Base-by-base conservation (phyloP, 768 basidiomycete species). In the Tylopilus cervinicoccineus region DNA sequence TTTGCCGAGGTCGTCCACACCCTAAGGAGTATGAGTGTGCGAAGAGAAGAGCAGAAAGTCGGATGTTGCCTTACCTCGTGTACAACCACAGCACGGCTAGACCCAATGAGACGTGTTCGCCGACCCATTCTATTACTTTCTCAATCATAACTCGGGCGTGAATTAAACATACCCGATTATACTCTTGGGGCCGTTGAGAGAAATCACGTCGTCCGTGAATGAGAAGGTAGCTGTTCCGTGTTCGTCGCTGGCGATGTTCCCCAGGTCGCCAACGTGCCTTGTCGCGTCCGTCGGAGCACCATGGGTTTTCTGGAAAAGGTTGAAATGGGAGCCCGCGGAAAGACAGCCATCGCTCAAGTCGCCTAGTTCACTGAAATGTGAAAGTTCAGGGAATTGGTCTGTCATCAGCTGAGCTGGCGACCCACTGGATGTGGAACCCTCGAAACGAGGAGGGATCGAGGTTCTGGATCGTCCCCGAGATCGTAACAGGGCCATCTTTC, bases 401-500 rank as follows among this genome's bases (percentile, higher is more conserved):
- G 24, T 6, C n/a, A 38, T 26, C 27, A 22, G 36, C 23, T 20
- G 23, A 26, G 14, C 29, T 26, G 41, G 40, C 22, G 17, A 71
- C 83, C 48, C 55, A 88, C 87, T 93, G 89, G 48, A 93, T 70
- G 67, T 92, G 90, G 71, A 91, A 88, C 6, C 90, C 90, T 29
- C 83, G 77, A 50, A 72, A 61, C 5, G 82, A 72, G 41, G 73
- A 73, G 5, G 81, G 71, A 53, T 79, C 76, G 38, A 92, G 74
- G 51, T 77, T 77, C 48, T 68, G 72, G 53, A 93, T 70, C 44
- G 77, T 72, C 23, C 87, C 87, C 10, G 76, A 76, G 33, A 92
- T 67, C 13, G 69, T 78, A 41, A 88, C 84, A 22, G 80, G 76
- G 3, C 74, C 76, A 46, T 60, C 62, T 51, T 65, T 63, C 16